Base-by-base conservation (phyloP, 208 protist genomes). In the Trichomonas vaginalis region DNA sequence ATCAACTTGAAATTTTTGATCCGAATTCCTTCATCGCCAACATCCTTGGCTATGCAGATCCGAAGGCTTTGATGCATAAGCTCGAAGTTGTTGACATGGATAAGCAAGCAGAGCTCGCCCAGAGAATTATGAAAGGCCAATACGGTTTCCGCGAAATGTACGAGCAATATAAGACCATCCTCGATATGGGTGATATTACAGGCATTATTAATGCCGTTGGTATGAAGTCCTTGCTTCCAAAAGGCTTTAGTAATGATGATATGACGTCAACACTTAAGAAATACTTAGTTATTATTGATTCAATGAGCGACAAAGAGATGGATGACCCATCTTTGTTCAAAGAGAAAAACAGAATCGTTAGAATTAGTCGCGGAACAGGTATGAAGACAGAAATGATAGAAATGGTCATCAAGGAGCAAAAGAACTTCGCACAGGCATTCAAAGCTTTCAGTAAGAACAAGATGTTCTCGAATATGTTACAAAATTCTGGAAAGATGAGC, bases 1-100 rank as follows among this genome's bases (percentile, higher is more conserved):
- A 99, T 62, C 98, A 99, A 95, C 98, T 99, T 51, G 98, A 99
- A 95, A 61, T 95, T 27, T 98, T 98, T 95, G 95, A 97, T 45
- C 95, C 96, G 0, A 95, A 96, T 48, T 96, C 97, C 8, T 98
- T 98, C 92, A 96, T 98, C 35, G 96, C 96, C 88, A 97, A 97
- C 23, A 96, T 98, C 56, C 95, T 98, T 35, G 99, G 99, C 45
- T 98, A 98, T 97, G 99, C 99, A 39, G 98, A 99, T 97, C 97
- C 99, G 49, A 96, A 56, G 4, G 86, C 87, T 15, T 82, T 97
- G 37, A 62, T 96, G 15, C 42, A 95, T 39, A 95, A 96, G 37
- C 82, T 96, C 51, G 42, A 96, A 95, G 96, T 95, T 42, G 48
- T 82, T 80, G 62, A 80, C 27, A 80, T 96, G 56, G 96, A 96